phyloP scores from a whole-genome alignment of 106 monocot genomes.

The Apostasia shenzhenica region DNA sequence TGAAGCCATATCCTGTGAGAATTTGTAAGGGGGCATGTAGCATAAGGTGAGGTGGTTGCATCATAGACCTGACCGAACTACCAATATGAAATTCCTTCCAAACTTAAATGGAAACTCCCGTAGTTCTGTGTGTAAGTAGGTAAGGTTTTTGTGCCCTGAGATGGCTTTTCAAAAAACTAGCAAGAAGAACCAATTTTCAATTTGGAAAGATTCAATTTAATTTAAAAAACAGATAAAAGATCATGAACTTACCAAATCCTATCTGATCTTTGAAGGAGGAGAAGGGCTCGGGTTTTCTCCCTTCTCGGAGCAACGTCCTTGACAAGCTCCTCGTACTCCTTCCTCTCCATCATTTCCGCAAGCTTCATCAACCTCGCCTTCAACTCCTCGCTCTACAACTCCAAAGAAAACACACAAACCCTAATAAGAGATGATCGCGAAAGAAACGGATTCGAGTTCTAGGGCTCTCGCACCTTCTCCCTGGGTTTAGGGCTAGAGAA shows the following conservation, averaged over 20 bases:
- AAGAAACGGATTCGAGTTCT: not conserved
- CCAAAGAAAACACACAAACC: conserved; percentile 3
- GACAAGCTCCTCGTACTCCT: conserved; percentile 78
- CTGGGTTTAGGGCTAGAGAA: conserved; percentile 57
- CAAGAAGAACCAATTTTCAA: too few species aligned
- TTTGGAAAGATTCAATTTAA: too few species aligned
- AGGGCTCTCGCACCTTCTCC: conserved; percentile 34
- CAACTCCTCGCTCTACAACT: conserved; percentile 63
- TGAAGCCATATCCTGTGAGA: too few species aligned
- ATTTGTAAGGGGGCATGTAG: too few species aligned
- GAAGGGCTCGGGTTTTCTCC: conserved; percentile 60
- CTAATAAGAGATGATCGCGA: not conserved
- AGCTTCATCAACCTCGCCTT: conserved; percentile 75
- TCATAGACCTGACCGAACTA: too few species aligned
- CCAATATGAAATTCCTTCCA: too few species aligned
- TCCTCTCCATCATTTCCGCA: conserved; percentile 64
- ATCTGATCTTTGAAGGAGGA: conserved; percentile 96
- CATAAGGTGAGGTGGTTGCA: too few species aligned
- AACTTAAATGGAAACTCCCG: too few species aligned
- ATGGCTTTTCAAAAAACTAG: too few species aligned
- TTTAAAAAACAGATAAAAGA: not conserved
- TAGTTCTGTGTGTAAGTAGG: too few species aligned
- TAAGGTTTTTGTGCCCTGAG: too few species aligned
- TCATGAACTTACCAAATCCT: conserved; percentile 57
- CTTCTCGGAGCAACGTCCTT: conserved; percentile 79